Conservation (phyloP, 192 early-diverging fungal species). For the Podila minutissima region DNA sequence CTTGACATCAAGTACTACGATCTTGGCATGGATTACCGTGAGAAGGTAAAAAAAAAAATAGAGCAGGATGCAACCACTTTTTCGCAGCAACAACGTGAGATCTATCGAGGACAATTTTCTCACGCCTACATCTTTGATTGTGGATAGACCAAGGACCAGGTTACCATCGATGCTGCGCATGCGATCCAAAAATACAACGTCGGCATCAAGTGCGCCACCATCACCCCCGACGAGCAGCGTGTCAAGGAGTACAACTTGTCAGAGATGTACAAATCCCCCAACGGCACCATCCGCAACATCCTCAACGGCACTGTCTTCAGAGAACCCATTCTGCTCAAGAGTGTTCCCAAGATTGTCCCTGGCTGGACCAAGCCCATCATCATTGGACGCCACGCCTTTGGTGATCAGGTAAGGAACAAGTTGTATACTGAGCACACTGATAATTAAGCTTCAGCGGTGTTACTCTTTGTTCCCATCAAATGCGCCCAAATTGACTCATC, state of each 20-base stretch:
- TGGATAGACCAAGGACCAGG: constrained; percentile 66
- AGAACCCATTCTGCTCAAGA: constrained; percentile 95
- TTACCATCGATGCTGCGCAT: constrained; percentile 94
- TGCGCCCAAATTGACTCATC: constrained; percentile 3
- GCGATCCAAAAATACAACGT: constrained; percentile 98
- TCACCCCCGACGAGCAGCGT: constrained; percentile 96
- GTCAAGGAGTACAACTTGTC: constrained; percentile 96
- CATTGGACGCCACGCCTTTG: constrained; percentile 97
- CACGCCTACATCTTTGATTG: constrained; percentile 7
- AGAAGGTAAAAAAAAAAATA: constrained; percentile 55
- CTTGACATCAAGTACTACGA: constrained; percentile 98
- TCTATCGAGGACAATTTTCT: neutral
- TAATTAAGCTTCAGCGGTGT: neutral
- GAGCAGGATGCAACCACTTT: no score
- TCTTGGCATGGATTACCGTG: constrained; percentile 94
- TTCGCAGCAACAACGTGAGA: no score
- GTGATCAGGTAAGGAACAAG: constrained; percentile 77
- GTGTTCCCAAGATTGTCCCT: constrained; percentile 92
- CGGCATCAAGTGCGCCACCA: constrained; percentile 99
- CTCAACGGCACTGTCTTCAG: constrained; percentile 97
- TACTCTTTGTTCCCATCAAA: neutral
- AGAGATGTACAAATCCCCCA: constrained; percentile 98
- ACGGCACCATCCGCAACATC: constrained; percentile 96
- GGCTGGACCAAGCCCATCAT: constrained; percentile 95
- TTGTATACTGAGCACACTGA: neutral